Evolutionary conservation across 768 basidiomycete species (phyloP), one percentile per base, ranked within the genome.

Genomic region (Amanita brunnescens): DNA sequence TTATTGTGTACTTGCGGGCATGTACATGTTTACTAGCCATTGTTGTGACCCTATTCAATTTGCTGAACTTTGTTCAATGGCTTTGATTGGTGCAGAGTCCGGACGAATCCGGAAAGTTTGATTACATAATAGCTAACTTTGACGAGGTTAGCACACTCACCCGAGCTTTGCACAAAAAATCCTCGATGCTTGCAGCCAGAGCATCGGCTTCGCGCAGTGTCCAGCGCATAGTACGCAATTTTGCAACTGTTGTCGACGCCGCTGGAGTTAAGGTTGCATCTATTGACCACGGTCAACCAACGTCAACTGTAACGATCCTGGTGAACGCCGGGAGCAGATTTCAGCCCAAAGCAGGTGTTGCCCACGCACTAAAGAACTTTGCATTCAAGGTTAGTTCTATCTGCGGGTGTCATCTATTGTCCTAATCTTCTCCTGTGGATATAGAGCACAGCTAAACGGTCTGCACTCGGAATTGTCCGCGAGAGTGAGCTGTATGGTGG

Each of bases 281-380:
- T 21, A 67, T 87, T 54, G 91, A 96, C 72, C 75, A 80, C 59
- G 86, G 81, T 61, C 84, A 87, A 62, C 83, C 91, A 39, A 94
- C 91, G 5, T 75, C 89, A 24, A 79, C 87, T 49, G 80, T 99
- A 63, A 91, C 92, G 45, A 75, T 97, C 61, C 78, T 95, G 56
- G 81, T 96, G 67, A 95, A 93, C 69, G 95, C 91, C 51, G 95
- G 95, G 49, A 83, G 83, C 62, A 76, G 96, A 61, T 93, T 82
- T 66, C 88, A 99, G 75, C 69, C 81, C 56, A 85, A 85, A 64
- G 81, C 91, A 38, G 95, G 95, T 60, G 81, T 92, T 53, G 93
- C 95, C 2, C 90, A 95, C 73, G 85, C 82, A 55, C 78, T 97
- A 68, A 96, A 96, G 79, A 94, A 92, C 81, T 97, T 93, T 79